Base-by-base conservation (phyloP, 1,139 yeast genomes). In the Kodamaea sp. region DNA sequence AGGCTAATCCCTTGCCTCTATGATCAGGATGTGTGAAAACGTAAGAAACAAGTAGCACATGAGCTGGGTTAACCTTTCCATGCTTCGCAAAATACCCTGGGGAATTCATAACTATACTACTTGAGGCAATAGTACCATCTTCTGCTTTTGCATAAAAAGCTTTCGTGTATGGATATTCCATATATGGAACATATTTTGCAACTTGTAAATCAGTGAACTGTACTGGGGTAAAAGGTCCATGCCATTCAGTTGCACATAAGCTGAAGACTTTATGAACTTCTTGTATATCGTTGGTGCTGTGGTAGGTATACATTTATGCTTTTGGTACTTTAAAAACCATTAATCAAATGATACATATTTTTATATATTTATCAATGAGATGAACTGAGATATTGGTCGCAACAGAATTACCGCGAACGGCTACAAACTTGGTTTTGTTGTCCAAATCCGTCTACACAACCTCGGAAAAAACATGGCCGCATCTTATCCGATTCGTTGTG, bases 1-100 rank as follows among this genome's bases (percentile, higher is more conserved):
- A 49, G 29, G 67, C 68, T 40, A 69, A 53, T 1, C 71, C 73
- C 34, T 55, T 46, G 2, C 54, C 54, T 26, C 73, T 50, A 39
- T 58, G 58, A 8, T 54, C 55, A 29, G 51, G 43, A 22, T 53
- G 49, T 7, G 66, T 62, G 46, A 60, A 60, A 1, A 70, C 72
- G 39, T 49, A 58, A 1, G 62, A 50, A 5, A 70, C 36, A 8
- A 53, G 43, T 28, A 70, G 52, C 2, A 59, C 15, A 25, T 32
- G 35, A 5, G 20, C 29, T 9, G 6, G 10, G 6, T 8, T 25
- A 8, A 22, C 10, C 7, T 20, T 7, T 8, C 24, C 34, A 20
- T 22, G n/a, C n/a, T 22, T 7, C 8, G 8, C 7, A 6, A 6
- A 7, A 7, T 28, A 22, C 11, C 24, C 25, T 20, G 25, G 27